Conservation (phyloP, 768 basidiomycete genomes). For the Panellus pusillus region DNA sequence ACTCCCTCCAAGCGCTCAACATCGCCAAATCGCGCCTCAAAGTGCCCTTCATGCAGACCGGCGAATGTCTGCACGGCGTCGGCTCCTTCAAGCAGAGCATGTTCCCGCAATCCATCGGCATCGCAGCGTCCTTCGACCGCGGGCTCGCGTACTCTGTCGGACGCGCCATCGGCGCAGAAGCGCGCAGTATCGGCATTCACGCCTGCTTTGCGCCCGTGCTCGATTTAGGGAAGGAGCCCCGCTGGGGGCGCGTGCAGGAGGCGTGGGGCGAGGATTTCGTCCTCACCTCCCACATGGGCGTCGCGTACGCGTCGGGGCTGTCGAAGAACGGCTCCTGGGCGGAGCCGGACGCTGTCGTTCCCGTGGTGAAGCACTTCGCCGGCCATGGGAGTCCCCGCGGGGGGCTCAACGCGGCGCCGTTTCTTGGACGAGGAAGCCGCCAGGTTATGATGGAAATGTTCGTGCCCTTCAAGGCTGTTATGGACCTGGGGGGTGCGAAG, state of each 20-base stretch:
- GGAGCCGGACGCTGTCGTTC: slow-evolving; percentile 28
- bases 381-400: slow-evolving; percentile 25
- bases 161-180: slow-evolving; percentile 26
- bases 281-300: slow-evolving; percentile 26
- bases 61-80: slow-evolving; percentile 28
- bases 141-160: slow-evolving; percentile 22
- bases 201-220: slow-evolving; percentile 27
- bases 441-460: slow-evolving; percentile 28
- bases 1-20: slow-evolving; percentile 24
- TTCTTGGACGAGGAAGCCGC: slow-evolving; percentile 22
- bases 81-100: slow-evolving; percentile 27
- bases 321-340: slow-evolving; percentile 28
- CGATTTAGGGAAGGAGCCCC: slow-evolving; percentile 28
- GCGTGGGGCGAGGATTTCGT: slow-evolving; percentile 30
- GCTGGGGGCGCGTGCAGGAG: slow-evolving; percentile 25
- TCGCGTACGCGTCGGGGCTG: slow-evolving; percentile 24
- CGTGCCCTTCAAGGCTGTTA: slow-evolving; percentile 26
- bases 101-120: slow-evolving; percentile 26
- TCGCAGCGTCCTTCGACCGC: slow-evolving; percentile 24
- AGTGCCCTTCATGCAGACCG: slow-evolving; percentile 26
- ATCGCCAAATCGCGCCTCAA: slow-evolving; percentile 23
- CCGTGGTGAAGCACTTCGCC: slow-evolving; percentile 29
- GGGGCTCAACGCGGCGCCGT: slow-evolving; percentile 28
- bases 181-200: slow-evolving; percentile 27
- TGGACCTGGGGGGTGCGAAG: slow-evolving; percentile 24